Conservation (phyloP, 2,329 filamentous ascomycete species). For the Epichloe bromicola region DNA sequence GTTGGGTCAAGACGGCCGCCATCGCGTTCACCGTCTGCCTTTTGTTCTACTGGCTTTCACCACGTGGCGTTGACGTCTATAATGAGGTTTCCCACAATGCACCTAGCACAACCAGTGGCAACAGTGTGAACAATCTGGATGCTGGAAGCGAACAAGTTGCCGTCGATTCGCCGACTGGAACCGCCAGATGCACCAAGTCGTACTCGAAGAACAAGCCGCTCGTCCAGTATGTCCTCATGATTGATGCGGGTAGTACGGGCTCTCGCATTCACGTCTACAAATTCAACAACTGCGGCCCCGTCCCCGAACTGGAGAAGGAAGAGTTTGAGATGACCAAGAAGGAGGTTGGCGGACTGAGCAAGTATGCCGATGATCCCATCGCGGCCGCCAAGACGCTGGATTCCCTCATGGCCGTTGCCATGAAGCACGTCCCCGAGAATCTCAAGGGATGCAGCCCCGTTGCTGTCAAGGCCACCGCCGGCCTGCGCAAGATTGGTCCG, state of each 20-base stretch:
- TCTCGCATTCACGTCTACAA: constrained; percentile 97
- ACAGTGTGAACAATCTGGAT: constrained; percentile 3
- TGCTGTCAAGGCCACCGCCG: constrained; percentile 96
- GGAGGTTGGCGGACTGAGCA: constrained; percentile 71
- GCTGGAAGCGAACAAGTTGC: constrained; percentile 35
- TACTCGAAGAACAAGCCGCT: constrained; percentile 81
- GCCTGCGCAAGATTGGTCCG: constrained; percentile 71
- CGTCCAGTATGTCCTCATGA: constrained; percentile 96
- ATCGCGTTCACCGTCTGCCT: constrained; percentile 47
- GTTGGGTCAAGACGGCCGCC: constrained; percentile 52
- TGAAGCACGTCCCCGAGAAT: constrained; percentile 73
- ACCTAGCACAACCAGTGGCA: background rate
- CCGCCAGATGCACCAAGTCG: constrained; percentile 68
- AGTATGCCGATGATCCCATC: constrained; percentile 74
- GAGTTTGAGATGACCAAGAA: constrained; percentile 89
- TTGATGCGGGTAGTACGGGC: constrained; percentile 94
- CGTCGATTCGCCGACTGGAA: constrained; percentile 49
- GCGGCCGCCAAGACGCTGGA: constrained; percentile 85
- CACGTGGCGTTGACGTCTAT: constrained; percentile 42
- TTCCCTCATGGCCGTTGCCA: constrained; percentile 70
- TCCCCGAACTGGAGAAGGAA: constrained; percentile 89
- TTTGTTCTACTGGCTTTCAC: constrained; percentile 51
- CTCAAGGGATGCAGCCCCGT: constrained; percentile 87
- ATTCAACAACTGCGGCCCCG: constrained; percentile 95
- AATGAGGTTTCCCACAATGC: constrained; percentile 19